Evolutionary conservation across 2,329 filamentous ascomycete genomes (phyloP).

Genomic region (Talaromyces sp.): DNA sequence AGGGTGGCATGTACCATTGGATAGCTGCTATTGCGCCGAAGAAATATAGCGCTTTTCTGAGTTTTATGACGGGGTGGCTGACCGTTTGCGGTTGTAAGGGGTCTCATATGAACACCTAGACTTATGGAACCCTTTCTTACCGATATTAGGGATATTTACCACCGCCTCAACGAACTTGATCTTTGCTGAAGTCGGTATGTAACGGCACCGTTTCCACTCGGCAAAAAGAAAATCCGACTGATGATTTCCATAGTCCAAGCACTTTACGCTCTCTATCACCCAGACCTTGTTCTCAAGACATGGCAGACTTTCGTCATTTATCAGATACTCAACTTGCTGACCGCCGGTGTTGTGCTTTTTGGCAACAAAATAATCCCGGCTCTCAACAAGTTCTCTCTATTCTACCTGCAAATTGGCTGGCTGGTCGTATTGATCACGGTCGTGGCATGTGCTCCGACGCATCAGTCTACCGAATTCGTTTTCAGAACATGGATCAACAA

Average conservation of each 20-base stretch:
- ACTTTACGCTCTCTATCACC: conserved; percentile 36
- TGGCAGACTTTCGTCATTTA: conserved; percentile 50
- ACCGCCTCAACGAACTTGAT: conserved; percentile 48
- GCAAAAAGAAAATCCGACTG: neutral
- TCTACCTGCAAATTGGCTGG: conserved; percentile 48
- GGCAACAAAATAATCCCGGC: conserved; percentile 45
- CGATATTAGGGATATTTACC: conserved; percentile 51
- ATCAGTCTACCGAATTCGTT: conserved; percentile 49
- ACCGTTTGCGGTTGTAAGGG: conserved; percentile 39
- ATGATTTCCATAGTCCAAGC: conserved; percentile 14
- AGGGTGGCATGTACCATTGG: conserved; percentile 53
- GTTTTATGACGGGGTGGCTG: conserved; percentile 47
- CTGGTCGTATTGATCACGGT: conserved; percentile 49
- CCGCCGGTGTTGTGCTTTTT: conserved; percentile 47
- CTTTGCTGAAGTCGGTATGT: conserved; percentile 30
- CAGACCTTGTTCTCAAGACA: conserved; percentile 39
- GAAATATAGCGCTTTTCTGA: conserved; percentile 38
- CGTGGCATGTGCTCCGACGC: conserved; percentile 44
- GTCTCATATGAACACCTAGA: neutral
- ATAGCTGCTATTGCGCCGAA: conserved; percentile 47
- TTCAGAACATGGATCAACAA: conserved; percentile 53
- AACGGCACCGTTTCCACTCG: neutral
- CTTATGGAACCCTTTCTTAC: conserved; percentile 34
- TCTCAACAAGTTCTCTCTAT: conserved; percentile 48
- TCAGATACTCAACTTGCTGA: conserved; percentile 41